Evolutionary conservation across 148 eudicot genomes (phyloP), one percentile per base, ranked within the genome.

Genomic region (Rhododendron ovatum): DNA sequence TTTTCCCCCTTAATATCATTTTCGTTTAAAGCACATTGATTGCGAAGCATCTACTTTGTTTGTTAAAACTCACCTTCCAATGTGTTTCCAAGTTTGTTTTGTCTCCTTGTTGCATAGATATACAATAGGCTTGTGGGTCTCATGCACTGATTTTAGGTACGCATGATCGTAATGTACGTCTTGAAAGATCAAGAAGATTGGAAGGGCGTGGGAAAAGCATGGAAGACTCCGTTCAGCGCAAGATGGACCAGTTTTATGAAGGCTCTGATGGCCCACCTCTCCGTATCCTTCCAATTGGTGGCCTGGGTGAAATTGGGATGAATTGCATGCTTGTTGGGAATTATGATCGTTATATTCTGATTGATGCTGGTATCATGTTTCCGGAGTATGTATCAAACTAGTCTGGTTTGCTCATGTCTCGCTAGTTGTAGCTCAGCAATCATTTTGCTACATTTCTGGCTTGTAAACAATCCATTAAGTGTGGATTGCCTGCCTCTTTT

Each of bases 281-380:
- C 65, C 98, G 99, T 85, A 86, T 96, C 85, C 92, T 96, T 84
- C 99, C 99, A 18, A 96, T 96, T 88, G 99, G 99, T 82, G 99
- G 99, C 76, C 94, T 96, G 28, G 99, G 99, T 74, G 99, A 96
- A 93, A 96, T 96, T 84, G 99, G 99, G 87, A 96, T 96, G 99
- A 96, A 96, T 88, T 96, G 99, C 93, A 96, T 96, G 99, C 98
- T 96, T 86, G 93, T 96, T 75, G 99, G 99, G 74, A 96, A 95
- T 88, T 96, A 93, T 87, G 99, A 96, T 90, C 98, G 99, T 87
- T 96, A 96, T 89, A 94, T 96, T 87, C 86, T 96, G 88, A 94
- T 96, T 86, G 99, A 96, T 92, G 99, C 99, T 86, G 99, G 99
- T 76, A 90, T 95, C 79, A 96, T 96, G 99, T 96, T 96, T 89